Evolutionary conservation across 176 grass and related monocot genomes (phyloP).

Genomic region (Aegilops sharonensis): DNA sequence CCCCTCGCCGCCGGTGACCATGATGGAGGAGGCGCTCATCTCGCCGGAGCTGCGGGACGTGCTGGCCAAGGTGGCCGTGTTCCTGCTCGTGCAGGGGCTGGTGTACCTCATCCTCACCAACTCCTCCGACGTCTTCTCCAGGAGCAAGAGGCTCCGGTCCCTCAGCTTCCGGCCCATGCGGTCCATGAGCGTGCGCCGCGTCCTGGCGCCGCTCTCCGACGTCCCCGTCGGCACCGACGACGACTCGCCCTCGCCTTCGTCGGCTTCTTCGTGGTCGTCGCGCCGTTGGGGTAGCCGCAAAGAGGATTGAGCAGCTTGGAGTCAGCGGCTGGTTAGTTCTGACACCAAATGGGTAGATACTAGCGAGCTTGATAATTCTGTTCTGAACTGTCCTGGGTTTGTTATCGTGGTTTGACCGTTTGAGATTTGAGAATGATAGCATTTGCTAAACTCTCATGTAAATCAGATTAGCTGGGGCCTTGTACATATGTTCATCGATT

Average conservation of each 20-base stretch:
- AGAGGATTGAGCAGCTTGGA: constrained; percentile 32
- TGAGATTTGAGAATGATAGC: background rate
- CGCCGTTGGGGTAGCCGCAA: constrained; percentile 1
- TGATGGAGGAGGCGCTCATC: constrained; percentile 34
- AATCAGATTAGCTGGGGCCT: background rate
- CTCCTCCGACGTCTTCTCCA: constrained; percentile 76
- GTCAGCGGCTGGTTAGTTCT: background rate
- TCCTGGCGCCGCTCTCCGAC: constrained; percentile 67
- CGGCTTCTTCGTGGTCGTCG: background rate
- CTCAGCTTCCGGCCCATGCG: constrained; percentile 62
- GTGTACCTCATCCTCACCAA: constrained; percentile 70
- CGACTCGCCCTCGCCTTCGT: background rate
- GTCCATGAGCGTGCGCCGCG: constrained; percentile 56
- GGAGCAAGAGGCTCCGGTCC: constrained; percentile 37
- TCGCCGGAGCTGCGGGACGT: constrained; percentile 57
- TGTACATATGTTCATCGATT: constrained; percentile 15
- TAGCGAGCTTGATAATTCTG: background rate
- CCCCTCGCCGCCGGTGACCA: constrained; percentile 8
- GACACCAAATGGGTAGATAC: background rate
- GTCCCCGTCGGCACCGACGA: constrained; percentile 55
- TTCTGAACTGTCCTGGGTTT: background rate
- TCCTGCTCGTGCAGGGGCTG: constrained; percentile 66
- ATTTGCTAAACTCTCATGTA: background rate
- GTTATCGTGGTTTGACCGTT: background rate
- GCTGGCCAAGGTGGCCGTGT: constrained; percentile 52